Conservation (phyloP, 805 yeast species). For the Yarrowia yakushimensis region DNA sequence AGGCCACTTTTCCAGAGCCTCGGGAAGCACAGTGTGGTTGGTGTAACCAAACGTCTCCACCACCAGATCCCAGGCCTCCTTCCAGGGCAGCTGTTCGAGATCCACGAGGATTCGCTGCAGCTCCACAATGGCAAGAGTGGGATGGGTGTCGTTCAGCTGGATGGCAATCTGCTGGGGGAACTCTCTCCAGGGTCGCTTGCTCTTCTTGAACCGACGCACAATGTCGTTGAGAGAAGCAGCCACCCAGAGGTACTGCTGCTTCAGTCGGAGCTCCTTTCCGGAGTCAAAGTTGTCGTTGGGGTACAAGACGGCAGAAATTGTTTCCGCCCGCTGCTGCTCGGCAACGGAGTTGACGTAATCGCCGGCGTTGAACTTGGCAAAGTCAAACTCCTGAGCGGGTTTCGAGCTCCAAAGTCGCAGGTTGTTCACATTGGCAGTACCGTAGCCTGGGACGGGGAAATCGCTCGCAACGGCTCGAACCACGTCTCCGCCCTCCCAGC, state of each 20-base stretch:
- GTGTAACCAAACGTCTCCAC: constrained; percentile 83
- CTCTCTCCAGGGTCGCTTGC: constrained; percentile 70
- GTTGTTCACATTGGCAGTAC: constrained; percentile 76
- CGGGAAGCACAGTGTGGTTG: constrained; percentile 91
- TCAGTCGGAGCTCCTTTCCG: constrained; percentile 87
- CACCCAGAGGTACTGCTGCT: constrained; percentile 97
- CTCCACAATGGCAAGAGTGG: constrained; percentile 87
- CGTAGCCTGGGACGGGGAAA: constrained; percentile 87
- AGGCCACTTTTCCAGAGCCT: constrained; percentile 96
- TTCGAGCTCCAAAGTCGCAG: constrained; percentile 85
- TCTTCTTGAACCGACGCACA: constrained; percentile 81
- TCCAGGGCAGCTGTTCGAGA: constrained; percentile 77
- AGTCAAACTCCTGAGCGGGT: constrained; percentile 89
- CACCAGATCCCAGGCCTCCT: constrained; percentile 80
- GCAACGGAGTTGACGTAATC: constrained; percentile 81
- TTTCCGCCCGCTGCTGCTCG: constrained; percentile 84
- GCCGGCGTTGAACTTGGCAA: constrained; percentile 84
- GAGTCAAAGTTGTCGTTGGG: constrained; percentile 91
- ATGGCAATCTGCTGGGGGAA: constrained; percentile 85
- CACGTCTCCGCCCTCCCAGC: constrained; percentile 86
- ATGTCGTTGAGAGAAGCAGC: constrained; percentile 90
- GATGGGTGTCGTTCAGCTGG: constrained; percentile 93
- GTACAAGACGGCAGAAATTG: constrained; percentile 86
- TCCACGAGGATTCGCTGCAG: constrained; percentile 83
- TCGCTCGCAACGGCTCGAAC: constrained; percentile 88